phyloP scores from a whole-genome alignment of 2,329 filamentous ascomycete species.

The Claviceps purpurea region DNA sequence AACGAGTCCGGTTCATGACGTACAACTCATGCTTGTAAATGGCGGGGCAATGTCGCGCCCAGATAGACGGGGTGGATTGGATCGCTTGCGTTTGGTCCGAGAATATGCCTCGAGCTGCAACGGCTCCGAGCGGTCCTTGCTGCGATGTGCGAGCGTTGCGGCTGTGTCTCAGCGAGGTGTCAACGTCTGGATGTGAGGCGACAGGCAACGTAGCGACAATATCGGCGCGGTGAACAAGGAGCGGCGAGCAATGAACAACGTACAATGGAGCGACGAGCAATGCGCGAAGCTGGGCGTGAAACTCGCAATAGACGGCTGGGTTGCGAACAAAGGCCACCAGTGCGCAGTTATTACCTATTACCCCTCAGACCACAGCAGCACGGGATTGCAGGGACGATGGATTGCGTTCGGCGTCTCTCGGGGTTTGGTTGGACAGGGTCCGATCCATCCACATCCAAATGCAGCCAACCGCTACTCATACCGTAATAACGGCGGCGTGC shows the following conservation, averaged over 20 bases:
- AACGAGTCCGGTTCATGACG: conserved; percentile 10
- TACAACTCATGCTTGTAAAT: conserved; percentile 19
- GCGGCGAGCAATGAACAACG: no score
- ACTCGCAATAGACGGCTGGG: background rate
- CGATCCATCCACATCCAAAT: no score
- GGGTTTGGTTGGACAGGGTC: no score
- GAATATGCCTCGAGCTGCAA: background rate
- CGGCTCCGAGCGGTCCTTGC: background rate
- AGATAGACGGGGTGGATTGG: background rate
- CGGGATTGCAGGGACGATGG: no score
- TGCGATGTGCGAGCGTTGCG: background rate
- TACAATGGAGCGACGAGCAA: background rate
- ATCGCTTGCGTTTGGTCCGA: background rate
- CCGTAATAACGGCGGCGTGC: no score
- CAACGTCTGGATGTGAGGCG: background rate
- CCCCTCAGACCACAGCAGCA: no score
- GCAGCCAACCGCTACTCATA: no score
- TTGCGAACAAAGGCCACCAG: background rate
- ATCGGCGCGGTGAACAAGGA: background rate
- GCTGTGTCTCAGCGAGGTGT: background rate
- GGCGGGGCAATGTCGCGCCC: conserved; percentile 13
- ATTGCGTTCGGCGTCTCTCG: no score
- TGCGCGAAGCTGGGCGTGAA: background rate
- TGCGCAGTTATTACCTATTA: no score
- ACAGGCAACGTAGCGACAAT: background rate